A percentile compares a stretch with the other conserved stretches of the same genome.
Conservation (phyloP, 1,284 basidiomycete genomes). For the Microbotryum violaceum region DNA sequence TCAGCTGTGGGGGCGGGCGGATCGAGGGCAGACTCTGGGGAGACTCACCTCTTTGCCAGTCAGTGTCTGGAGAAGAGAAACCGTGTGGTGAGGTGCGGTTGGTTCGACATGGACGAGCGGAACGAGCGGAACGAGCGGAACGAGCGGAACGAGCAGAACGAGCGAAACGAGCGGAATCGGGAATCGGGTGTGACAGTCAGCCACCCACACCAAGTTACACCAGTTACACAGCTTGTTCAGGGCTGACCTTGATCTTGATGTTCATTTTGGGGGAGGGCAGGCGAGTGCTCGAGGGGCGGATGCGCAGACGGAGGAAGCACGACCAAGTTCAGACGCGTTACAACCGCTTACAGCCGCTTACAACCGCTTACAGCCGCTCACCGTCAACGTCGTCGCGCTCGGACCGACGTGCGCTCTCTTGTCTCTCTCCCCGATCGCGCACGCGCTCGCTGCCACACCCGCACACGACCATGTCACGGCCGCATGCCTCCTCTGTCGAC, state of each 20-base stretch:
- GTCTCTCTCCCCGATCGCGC: too few species aligned
- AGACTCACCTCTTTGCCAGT: slow-evolving; percentile 77
- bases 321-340: too few species aligned
- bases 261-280: slow-evolving; percentile 48
- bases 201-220: background rate
- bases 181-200: background rate
- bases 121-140: too few species aligned
- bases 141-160: too few species aligned
- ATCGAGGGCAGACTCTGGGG: slow-evolving; percentile 8
- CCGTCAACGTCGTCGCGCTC: too few species aligned
- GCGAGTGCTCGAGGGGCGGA: too few species aligned
- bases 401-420: too few species aligned
- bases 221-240: background rate
- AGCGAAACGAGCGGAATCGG: too few species aligned
- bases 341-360: too few species aligned
- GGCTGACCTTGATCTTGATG: slow-evolving; percentile 70
- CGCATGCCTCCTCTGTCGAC: slow-evolving; percentile 18
- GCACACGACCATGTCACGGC: slow-evolving; percentile 4
- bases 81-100: slow-evolving; percentile 14
- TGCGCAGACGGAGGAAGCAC: too few species aligned
- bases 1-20: background rate
- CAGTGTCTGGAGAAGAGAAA: slow-evolving; percentile 55
- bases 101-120: background rate
- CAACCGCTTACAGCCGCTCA: too few species aligned
- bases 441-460: too few species aligned